Evolutionary conservation across 495 filamentous ascomycete species (phyloP), one percentile per base, ranked within the genome.

Genomic region (Pseudevernia furfuracea): DNA sequence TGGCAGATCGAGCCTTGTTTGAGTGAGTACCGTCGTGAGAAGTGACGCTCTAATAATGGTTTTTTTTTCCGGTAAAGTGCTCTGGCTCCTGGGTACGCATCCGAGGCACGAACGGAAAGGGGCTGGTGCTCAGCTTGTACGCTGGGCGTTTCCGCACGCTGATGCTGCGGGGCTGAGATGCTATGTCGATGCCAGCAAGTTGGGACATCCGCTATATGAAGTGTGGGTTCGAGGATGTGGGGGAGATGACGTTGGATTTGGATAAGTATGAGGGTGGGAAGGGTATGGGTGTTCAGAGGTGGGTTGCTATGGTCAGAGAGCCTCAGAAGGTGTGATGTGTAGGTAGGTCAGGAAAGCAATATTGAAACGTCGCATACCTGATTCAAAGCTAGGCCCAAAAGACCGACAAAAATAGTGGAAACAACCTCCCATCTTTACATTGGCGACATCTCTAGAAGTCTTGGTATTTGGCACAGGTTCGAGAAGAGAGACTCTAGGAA

Each of bases 41-140:
- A 1, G 34, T 36, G 34, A 36, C 4, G 4, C 34, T 15, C 25
- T 30, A 9, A n/a, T n/a, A n/a, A n/a, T n/a, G n/a, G n/a, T n/a
- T n/a, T n/a, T n/a, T n/a, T n/a, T n/a, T n/a, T n/a, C n/a, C n/a
- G n/a, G n/a, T n/a, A n/a, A n/a, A 65, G 52, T 68, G 15, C 63
- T 68, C 37, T 30, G 36, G 41, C 14, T 58, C 21, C 63, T 68
- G 10, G 66, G 58, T 12, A 66, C 66, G 10, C 43, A 41, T n/a
- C 66, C 66, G 23, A 39, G 59, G 23, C 58, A 66, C 59, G 63
- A 66, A 32, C n/a, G 66, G 12, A 25, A 39, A 46, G 63, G 63
- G 5, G 63, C 63, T 3, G 63, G 43, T 1, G 48, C 41, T 17
- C 8, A 21, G 14, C 58, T 65, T n/a, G 21, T 60, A 6, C 39